Base-by-base conservation (phyloP, 164 flowering plant genomes). In the Nymphaea colorata region DNA sequence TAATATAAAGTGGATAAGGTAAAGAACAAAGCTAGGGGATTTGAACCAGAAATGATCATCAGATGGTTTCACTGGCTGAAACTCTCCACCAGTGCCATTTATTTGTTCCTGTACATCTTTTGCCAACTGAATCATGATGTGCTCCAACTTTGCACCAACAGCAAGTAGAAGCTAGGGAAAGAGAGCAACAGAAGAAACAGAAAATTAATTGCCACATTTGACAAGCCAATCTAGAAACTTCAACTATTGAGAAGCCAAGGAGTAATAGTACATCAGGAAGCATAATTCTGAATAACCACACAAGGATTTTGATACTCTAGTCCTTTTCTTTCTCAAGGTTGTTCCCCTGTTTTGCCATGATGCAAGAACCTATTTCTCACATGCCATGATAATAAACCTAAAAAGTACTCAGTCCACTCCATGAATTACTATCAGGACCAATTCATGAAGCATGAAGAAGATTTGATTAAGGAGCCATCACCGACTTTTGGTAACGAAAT, bases 131-230 rank as follows among this genome's bases (percentile, higher is more conserved):
- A 75, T 69, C 16, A 91, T 94, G 12, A 94, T 84, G 71, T 91
- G 93, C 79, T 89, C 93, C 73, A 94, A 78, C 81, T 94, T 94
- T 6, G 96, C 85, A 44, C 96, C 99, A 66, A 94, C 92, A 59
- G 85, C 81, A 75, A 89, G 89, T 59, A 91, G 80, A 69, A 94
- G 88, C 99, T 94, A 82, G 12, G 55, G 55, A 47, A 7, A 47
- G 55, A 47, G 55, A 47, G 55, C 55, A 47, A 6, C 55, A 12
- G 36, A 25, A 25, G 36, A 25, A 25, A 25, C 0, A 25, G 0
- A 25, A 25, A 25, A 25, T 25, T 25, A 25, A 25, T 25, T 25
- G 36, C 55, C 7, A 47, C 12, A 2, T 6, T 47, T 12, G 6
- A 47, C 55, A 47, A 12, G 7, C 12, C 55, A 47, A 47, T 47